Conservation (phyloP, 257 asterid genomes). For the Echium plantagineum region DNA sequence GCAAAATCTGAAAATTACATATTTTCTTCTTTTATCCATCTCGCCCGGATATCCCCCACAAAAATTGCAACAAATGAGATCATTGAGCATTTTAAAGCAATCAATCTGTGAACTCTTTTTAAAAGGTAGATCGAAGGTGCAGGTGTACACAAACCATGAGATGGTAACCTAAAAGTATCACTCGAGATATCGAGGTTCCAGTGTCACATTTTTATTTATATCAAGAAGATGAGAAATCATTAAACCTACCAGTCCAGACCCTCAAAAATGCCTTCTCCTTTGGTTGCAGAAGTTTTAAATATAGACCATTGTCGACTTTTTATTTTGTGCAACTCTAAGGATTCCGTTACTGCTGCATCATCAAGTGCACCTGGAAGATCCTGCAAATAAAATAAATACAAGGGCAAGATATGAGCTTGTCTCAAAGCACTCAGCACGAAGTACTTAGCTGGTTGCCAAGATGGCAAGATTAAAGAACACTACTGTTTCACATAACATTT, state of each 20-base stretch:
- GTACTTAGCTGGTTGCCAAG: too few species aligned
- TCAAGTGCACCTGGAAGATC: conserved; percentile 99
- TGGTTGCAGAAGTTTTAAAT: conserved; percentile 85
- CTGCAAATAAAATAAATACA: conserved; percentile 17
- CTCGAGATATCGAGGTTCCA: not conserved
- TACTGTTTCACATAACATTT: not conserved
- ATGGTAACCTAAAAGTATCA: not conserved
- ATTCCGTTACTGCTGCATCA: conserved; percentile 84
- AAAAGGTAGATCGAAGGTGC: too few species aligned
- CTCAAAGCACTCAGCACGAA: not conserved
- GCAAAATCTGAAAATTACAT: too few species aligned
- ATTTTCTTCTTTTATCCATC: too few species aligned
- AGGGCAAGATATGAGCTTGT: not conserved
- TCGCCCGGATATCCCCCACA: too few species aligned
- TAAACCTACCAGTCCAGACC: conserved; percentile 77
- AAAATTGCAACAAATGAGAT: too few species aligned
- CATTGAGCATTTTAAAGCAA: too few species aligned
- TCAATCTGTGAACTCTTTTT: too few species aligned
- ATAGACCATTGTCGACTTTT: conserved; percentile 95
- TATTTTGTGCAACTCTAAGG: conserved; percentile 84
- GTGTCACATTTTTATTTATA: not conserved
- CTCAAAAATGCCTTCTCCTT: conserved; percentile 95
- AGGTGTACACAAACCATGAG: too few species aligned
- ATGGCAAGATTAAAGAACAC: not conserved
- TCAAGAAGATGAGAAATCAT: not conserved